Conservation (phyloP, 1,139 yeast genomes). For the Blastobotrys petasosporus region DNA sequence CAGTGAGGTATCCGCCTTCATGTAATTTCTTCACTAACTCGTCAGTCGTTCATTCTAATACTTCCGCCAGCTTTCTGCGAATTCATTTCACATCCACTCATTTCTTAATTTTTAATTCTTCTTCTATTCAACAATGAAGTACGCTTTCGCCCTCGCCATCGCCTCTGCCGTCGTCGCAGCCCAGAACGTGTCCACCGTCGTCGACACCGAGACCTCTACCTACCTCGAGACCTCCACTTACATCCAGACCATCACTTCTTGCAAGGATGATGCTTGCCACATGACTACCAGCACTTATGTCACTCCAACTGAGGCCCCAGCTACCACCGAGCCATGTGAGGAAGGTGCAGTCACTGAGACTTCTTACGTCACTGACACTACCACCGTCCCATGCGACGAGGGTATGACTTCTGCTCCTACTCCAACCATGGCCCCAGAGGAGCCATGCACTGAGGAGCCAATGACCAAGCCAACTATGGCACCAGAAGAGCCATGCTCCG, state of each 20-base stretch:
- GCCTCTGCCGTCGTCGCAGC: slow-evolving; percentile 24
- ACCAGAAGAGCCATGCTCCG: too few relatives aligned
- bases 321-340: slow-evolving; percentile 7
- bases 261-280: slow-evolving; percentile 15
- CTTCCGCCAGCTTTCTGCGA: background rate
- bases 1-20: background rate
- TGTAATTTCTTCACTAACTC: background rate
- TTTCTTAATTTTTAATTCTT: background rate
- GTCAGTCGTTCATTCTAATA: slow-evolving; percentile 5
- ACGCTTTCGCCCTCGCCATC: slow-evolving; percentile 22
- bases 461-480: too few relatives aligned
- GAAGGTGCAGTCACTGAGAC: slow-evolving; percentile 2
- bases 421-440: background rate
- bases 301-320: slow-evolving; percentile 3
- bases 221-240: slow-evolving; percentile 13
- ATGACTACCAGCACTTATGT: slow-evolving; percentile 2
- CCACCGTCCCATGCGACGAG: slow-evolving; percentile 1
- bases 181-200: slow-evolving; percentile 18
- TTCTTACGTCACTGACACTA: slow-evolving; percentile 1
- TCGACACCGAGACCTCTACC: slow-evolving; percentile 20
- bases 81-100: background rate
- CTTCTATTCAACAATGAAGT: slow-evolving; percentile 23
- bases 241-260: slow-evolving; percentile 24
- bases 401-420: background rate
- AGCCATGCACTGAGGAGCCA: too few relatives aligned